Percentiles rank a stretch among this genome's conserved stretches.
Conservation (phyloP, 495 filamentous ascomycete species). For the Jackrogersella multiformis region DNA sequence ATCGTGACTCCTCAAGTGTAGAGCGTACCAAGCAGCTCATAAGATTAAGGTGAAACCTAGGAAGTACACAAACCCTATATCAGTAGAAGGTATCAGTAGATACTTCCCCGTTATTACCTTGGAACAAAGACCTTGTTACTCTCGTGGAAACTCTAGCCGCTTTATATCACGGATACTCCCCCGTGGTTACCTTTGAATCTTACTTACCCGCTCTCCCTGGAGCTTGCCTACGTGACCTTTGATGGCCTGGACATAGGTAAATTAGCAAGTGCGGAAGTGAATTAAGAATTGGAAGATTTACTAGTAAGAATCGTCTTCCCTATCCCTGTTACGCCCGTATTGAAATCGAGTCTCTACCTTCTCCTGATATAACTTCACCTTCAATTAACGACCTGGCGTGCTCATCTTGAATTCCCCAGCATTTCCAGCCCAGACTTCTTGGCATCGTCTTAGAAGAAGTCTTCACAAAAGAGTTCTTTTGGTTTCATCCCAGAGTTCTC, state of each 20-base stretch:
- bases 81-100: neutral
- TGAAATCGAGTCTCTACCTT: neutral
- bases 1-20: neutral
- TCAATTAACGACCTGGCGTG: neutral
- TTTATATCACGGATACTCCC: neutral
- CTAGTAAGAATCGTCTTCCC: neutral
- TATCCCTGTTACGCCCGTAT: neutral
- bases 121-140: neutral
- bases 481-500: neutral
- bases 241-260: neutral
- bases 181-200: neutral
- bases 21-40: neutral
- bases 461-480: slow-evolving; percentile 18
- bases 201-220: neutral
- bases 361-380: neutral
- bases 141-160: neutral
- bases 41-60: neutral
- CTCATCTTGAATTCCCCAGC: slow-evolving; percentile 4
- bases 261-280: neutral
- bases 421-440: slow-evolving; percentile 11
- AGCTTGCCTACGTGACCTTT: too few species aligned
- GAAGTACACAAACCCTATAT: neutral
- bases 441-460: slow-evolving; percentile 32
- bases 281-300: neutral
- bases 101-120: neutral